Percentiles rank a stretch among this genome's conserved stretches.
Conservation (phyloP, 805 yeast species). For the Wickerhamiella lipophila region DNA sequence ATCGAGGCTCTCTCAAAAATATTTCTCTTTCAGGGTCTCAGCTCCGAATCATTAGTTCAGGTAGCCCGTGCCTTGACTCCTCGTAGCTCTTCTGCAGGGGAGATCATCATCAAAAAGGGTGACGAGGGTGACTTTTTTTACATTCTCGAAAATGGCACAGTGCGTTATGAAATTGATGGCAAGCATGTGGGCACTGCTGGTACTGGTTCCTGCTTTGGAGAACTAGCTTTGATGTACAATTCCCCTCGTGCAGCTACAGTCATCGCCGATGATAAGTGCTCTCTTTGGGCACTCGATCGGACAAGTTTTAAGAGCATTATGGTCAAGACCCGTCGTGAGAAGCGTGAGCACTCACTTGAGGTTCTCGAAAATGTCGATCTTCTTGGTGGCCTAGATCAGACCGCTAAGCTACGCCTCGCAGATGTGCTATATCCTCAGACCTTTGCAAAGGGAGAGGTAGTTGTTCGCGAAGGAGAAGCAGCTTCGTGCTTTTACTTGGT, state of each 20-base stretch:
- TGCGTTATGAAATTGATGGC: slow-evolving; percentile 66
- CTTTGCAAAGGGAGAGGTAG: slow-evolving; percentile 56
- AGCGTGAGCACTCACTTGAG: slow-evolving; percentile 80
- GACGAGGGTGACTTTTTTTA: slow-evolving; percentile 91
- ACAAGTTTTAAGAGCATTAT: slow-evolving; percentile 83
- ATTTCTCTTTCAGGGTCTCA: slow-evolving; percentile 74
- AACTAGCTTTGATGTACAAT: slow-evolving; percentile 92
- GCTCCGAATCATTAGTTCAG: slow-evolving; percentile 58
- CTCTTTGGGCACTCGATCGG: slow-evolving; percentile 88
- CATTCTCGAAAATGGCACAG: slow-evolving; percentile 71
- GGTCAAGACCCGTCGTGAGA: slow-evolving; percentile 78
- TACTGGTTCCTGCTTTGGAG: slow-evolving; percentile 89
- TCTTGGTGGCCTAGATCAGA: slow-evolving; percentile 53
- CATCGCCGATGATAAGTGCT: slow-evolving; percentile 52
- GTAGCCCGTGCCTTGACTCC: slow-evolving; percentile 78
- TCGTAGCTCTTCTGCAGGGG: slow-evolving; percentile 44
- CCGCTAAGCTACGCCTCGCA: slow-evolving; percentile 83
- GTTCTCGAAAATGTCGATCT: slow-evolving; percentile 80
- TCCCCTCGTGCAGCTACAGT: slow-evolving; percentile 97
- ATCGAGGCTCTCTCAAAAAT: slow-evolving; percentile 63
- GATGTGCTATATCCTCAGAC: slow-evolving; percentile 80
- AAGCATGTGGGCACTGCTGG: slow-evolving; percentile 60
- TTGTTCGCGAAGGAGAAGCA: slow-evolving; percentile 74
- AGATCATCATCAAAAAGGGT: slow-evolving; percentile 73
- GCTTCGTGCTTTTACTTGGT: slow-evolving; percentile 66